Conservation (phyloP, 176 grass and related monocot genomes). For the Bothriochloa decipiens region DNA sequence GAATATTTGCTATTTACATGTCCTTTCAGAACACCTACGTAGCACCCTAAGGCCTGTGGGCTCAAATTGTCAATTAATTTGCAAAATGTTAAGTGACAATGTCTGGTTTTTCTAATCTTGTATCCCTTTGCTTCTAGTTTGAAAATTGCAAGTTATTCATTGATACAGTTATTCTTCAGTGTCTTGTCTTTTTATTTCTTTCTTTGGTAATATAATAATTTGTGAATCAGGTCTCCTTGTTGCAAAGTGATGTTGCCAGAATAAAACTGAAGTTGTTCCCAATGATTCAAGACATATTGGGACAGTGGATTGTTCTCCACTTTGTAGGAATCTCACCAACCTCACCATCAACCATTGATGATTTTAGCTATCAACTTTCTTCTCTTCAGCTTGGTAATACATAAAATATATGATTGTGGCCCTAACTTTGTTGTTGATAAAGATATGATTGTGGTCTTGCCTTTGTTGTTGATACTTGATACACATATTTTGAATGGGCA, state of each 20-base stretch:
- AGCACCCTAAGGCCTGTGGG: not conserved
- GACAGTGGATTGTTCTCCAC: conserved; percentile 84
- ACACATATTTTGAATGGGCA: conserved; percentile 23
- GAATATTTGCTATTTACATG: conserved; percentile 34
- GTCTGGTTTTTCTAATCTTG: conserved; percentile 17
- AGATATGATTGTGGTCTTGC: conserved; percentile 21
- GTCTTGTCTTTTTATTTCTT: not conserved
- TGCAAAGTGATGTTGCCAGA: conserved; percentile 72
- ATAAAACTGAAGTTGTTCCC: conserved; percentile 82
- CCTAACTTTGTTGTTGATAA: conserved; percentile 22
- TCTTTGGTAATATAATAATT: conserved; percentile 40
- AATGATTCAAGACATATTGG: conserved; percentile 68
- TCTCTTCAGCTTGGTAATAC: conserved; percentile 82
- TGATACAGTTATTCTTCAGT: conserved; percentile 29
- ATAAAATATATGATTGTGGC: conserved; percentile 17
- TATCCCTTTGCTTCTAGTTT: conserved; percentile 18
- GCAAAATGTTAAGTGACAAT: not conserved
- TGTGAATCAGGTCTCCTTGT: conserved; percentile 68
- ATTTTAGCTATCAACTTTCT: conserved; percentile 93
- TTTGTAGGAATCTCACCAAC: conserved; percentile 81
- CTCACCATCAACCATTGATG: conserved; percentile 61
- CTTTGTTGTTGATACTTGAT: conserved; percentile 12
- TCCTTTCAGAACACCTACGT: conserved; percentile 9
- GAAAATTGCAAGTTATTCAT: conserved; percentile 26
- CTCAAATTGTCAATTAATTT: not conserved